Conservation (phyloP, 2,329 filamentous ascomycete genomes). For the Lachnellula suecica region DNA sequence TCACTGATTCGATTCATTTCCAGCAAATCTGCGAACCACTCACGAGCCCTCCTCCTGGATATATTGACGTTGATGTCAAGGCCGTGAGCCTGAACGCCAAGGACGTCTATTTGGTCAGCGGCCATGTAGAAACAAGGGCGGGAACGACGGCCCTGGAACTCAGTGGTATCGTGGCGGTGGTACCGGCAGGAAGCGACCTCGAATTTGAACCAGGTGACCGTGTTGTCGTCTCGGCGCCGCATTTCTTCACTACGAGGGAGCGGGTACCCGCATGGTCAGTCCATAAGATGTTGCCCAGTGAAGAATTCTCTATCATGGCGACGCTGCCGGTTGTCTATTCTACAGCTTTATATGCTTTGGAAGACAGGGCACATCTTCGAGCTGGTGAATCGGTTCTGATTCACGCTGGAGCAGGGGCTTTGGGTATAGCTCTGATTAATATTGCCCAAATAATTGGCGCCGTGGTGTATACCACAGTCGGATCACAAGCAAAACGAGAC, state of each 20-base stretch:
- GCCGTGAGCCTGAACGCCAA: conserved; percentile 18
- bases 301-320: conserved; percentile 13
- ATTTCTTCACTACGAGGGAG: conserved; percentile 1
- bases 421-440: conserved; percentile 34
- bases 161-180: conserved; percentile 23
- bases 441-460: conserved; percentile 26
- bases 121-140: conserved; percentile 23
- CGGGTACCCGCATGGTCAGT: conserved; percentile 13
- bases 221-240: conserved; percentile 10
- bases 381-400: conserved; percentile 31
- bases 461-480: conserved; percentile 28
- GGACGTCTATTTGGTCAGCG: conserved; percentile 27
- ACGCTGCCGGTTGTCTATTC: conserved; percentile 16
- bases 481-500: not conserved
- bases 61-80: conserved; percentile 9
- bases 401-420: conserved; percentile 29
- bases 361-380: conserved; percentile 11
- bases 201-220: conserved; percentile 27
- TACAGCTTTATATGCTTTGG: conserved; percentile 18
- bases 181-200: conserved; percentile 21
- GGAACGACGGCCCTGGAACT: conserved; percentile 21
- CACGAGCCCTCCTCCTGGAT: conserved; percentile 4
- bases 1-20: conserved; percentile 24
- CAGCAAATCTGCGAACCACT: conserved; percentile 14
- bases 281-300: conserved; percentile 8